A percentile compares a stretch with the other conserved stretches of the same genome.
phyloP scores from a whole-genome alignment of 768 basidiomycete species.

The Boletus tomentosulus region DNA sequence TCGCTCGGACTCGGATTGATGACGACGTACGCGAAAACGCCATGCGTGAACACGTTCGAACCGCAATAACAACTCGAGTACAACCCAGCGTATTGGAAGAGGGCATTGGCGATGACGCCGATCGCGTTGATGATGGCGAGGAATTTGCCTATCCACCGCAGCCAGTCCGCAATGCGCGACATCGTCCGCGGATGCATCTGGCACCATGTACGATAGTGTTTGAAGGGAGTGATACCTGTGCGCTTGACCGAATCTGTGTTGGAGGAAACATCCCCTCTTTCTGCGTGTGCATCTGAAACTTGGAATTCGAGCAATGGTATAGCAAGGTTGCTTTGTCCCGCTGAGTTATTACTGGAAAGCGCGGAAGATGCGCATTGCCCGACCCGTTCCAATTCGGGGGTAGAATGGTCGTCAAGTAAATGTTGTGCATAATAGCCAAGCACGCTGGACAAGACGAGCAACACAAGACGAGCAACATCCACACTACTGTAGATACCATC shows the following conservation, averaged over 20 bases:
- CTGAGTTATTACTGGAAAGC: background rate
- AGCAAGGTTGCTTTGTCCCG: background rate
- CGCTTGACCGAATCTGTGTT: background rate
- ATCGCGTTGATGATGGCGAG: background rate
- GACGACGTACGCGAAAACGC: background rate
- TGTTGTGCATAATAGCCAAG: conserved; percentile 1
- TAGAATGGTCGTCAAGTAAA: background rate
- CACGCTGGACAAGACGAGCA: no score
- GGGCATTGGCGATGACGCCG: background rate
- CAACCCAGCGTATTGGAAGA: background rate
- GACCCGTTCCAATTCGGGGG: background rate
- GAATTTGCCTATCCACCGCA: background rate
- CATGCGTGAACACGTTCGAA: background rate
- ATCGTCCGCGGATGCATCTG: background rate
- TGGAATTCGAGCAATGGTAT: background rate
- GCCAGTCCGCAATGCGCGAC: background rate
- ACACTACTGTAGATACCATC: conserved; percentile 25
- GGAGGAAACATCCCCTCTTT: no score
- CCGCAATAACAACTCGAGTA: background rate
- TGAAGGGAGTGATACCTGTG: no score
- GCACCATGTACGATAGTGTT: no score
- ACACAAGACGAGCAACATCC: conserved; percentile 29
- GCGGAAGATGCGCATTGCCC: no score
- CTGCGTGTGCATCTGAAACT: no score
- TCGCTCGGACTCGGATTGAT: background rate